phyloP scores from a whole-genome alignment of 2,329 filamentous ascomycete genomes.

The Curvularia verruculosa region DNA sequence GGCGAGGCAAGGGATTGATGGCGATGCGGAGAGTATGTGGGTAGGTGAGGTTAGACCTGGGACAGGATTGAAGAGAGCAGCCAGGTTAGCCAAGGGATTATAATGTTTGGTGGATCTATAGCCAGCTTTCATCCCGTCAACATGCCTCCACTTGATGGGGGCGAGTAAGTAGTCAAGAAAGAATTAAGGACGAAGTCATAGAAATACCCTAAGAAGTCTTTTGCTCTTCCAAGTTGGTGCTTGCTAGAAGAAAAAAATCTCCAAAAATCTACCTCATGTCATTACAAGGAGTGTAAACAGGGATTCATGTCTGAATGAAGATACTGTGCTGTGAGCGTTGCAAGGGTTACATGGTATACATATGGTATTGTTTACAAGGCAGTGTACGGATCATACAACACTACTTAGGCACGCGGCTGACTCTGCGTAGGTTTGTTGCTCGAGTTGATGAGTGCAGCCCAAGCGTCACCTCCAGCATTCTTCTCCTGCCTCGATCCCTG shows the following conservation, averaged over 20 bases:
- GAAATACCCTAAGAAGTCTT: background rate
- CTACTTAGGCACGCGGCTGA: conserved; percentile 9
- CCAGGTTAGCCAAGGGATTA: conserved; percentile 19
- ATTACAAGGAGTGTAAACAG: background rate
- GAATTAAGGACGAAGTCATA: background rate
- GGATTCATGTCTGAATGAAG: background rate
- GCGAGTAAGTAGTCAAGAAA: background rate
- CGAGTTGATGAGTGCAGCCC: conserved; percentile 25
- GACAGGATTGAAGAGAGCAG: conserved; percentile 29
- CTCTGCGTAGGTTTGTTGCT: conserved; percentile 14
- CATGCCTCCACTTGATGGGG: background rate
- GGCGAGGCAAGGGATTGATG: conserved; percentile 39
- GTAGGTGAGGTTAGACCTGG: conserved; percentile 34
- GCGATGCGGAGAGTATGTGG: conserved; percentile 34
- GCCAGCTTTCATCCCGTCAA: background rate
- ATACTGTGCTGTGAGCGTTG: background rate
- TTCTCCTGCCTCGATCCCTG: conserved; percentile 5
- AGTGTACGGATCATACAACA: background rate
- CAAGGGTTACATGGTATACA: conserved; percentile 4
- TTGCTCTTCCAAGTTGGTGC: background rate
- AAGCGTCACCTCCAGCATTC: conserved; percentile 20
- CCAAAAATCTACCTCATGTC: background rate
- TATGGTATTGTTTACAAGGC: conserved; percentile 4
- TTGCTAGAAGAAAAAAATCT: background rate
- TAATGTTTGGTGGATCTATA: background rate